Evolutionary conservation across 257 asterid genomes (phyloP), one percentile per base, ranked within the genome.

Genomic region (Fraxinus pennsylvanica): DNA sequence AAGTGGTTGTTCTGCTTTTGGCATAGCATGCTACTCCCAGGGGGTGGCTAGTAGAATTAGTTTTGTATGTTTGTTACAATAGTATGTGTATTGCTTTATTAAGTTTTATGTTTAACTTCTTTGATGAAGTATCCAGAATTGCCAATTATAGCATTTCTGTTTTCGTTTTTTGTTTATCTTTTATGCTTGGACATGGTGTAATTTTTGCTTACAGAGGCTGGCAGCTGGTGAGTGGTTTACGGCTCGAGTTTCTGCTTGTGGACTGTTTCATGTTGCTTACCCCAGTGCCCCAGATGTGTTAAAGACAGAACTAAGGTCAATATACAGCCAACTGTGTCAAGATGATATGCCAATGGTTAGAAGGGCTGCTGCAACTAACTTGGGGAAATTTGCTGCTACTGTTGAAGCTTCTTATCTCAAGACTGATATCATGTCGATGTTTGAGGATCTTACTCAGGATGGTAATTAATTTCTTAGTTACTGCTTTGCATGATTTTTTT

Each of bases 211-310:
- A 71, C 85, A 94, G 98, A 91, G 98, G 87, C 87, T 94, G 72
- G 96, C 97, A 71, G 96, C 97, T 79, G 98, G 98, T 29, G 98
- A 94, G 84, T 94, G 98, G 98, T 94, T 94, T 80, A 94, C 98
- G 14, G 97, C 97, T 70, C 93, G 98, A 36, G 96, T 94, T 68
- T 94, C 97, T n/a, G 94, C 97, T 39, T 94, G 97, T 83, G 98
- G 98, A 71, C 80, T 94, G 66, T 94, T 94, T 87, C 97, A 94
- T 82, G 90, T 94, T 84, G 97, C 96, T 57, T 94, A 92, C 80
- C 85, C 94, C 41, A 91, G 97, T 84, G 98, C 97, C 81, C 77
- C 97, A 17, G 94, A 91, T 33, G 70, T 75, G 82, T 79, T 92
- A 79, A 94, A 92, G 90, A 85, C 94, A 25, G 98, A 94, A 78